Evolutionary conservation across 2,329 filamentous ascomycete species (phyloP).

Genomic region (Aspergillus sp.): DNA sequence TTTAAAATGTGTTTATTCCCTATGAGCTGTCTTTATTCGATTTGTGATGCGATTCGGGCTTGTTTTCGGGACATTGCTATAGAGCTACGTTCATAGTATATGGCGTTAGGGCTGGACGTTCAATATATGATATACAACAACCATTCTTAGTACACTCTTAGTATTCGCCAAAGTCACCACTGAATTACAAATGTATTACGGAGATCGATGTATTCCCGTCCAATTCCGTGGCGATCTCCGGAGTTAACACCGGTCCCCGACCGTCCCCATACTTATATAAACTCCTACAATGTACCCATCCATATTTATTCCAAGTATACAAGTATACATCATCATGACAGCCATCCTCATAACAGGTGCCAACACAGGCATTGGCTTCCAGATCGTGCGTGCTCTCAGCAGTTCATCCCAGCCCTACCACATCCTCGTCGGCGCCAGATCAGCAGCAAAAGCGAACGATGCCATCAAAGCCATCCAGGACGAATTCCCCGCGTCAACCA

Average conservation of each 20-base stretch:
- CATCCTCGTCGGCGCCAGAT: conserved; percentile 58
- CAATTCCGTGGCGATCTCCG: no score
- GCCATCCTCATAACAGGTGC: conserved; percentile 62
- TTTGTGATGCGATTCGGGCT: background rate
- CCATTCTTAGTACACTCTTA: no score
- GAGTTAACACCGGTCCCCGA: no score
- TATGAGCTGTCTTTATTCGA: no score
- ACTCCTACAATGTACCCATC: no score
- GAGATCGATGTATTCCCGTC: no score
- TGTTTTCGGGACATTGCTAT: background rate
- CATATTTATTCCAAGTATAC: no score
- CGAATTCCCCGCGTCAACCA: conserved; percentile 44
- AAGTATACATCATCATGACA: background rate
- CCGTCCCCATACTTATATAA: no score
- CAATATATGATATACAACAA: background rate
- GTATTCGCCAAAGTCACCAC: no score
- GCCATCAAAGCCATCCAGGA: conserved; percentile 46
- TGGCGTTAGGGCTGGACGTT: background rate
- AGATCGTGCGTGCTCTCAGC: conserved; percentile 57
- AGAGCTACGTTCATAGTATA: background rate
- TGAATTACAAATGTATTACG: no score
- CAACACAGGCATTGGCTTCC: conserved; percentile 62
- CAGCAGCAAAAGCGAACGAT: conserved; percentile 50
- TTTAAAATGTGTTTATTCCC: background rate
- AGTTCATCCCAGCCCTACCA: conserved; percentile 51